These are phyloP conservation scores for Clarireedia paspali DNA, from an alignment of 2,329 filamentous ascomycete genomes.

Conservation along the genomic window DNA sequence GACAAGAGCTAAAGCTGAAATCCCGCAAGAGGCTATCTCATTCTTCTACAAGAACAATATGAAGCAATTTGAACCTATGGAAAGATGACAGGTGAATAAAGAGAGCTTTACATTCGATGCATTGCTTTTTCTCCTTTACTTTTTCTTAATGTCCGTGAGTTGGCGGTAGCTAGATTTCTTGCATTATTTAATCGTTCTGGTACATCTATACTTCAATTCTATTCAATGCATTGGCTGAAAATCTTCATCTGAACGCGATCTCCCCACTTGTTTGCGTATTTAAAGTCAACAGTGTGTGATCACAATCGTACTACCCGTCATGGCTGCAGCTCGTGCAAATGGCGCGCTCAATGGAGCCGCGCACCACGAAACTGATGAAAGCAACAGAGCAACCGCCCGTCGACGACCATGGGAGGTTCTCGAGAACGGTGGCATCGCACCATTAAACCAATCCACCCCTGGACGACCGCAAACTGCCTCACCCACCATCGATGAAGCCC, in stretches of 20 bases:
- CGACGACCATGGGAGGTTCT: conserved; percentile 8
- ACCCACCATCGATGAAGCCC: conserved; percentile 17
- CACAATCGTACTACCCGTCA: not conserved
- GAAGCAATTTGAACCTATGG: not conserved
- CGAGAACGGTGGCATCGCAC: conserved; percentile 11
- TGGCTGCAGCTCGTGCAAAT: not conserved
- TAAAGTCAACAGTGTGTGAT: not conserved
- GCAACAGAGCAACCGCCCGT: not conserved
- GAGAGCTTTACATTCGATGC: not conserved
- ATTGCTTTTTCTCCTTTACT: not conserved
- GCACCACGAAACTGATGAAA: not conserved
- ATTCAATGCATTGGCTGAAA: not conserved
- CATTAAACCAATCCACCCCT: not conserved
- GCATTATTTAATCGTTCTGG: not conserved
- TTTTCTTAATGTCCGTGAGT: not conserved
- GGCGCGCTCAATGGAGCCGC: not conserved
- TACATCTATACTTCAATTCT: not conserved
- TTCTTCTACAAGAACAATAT: not conserved
- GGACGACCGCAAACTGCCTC: conserved; percentile 4
- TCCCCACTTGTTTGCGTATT: too few species aligned
- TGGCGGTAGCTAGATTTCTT: not conserved
- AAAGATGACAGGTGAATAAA: not conserved
- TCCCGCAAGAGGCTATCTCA: not conserved
- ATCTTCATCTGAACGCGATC: too few species aligned
- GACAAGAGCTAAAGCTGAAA: too few species aligned